Base-by-base conservation (phyloP, 2,329 filamentous ascomycete genomes). In the Thelonectria olida region DNA sequence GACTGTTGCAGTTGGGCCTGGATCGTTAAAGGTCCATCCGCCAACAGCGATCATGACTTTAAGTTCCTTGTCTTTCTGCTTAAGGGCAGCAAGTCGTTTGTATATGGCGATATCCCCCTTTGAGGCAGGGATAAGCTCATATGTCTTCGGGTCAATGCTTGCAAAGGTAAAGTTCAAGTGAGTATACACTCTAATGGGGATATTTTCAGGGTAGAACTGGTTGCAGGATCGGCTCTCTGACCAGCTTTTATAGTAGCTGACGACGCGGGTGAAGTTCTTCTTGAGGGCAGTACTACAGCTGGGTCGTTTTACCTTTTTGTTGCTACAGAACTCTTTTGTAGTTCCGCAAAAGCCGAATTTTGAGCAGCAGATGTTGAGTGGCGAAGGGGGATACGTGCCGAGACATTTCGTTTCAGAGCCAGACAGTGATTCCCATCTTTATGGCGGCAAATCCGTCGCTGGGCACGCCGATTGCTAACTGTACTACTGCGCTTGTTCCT, bases 361-460 rank as follows among this genome's bases (percentile, higher is more conserved):
- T 19, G 62, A 69, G 44, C 77, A 79, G 66, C 78, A 80, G 0
- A 78, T 76, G 13, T 78, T 76, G 0, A 78, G 65, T 1, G 76
- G 76, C n/a, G n/a, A n/a, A n/a, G n/a, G n/a, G n/a, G n/a, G n/a
- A n/a, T n/a, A n/a, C n/a, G n/a, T n/a, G n/a, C n/a, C n/a, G n/a
- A n/a, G n/a, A n/a, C n/a, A n/a, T n/a, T n/a, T n/a, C n/a, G n/a
- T n/a, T n/a, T n/a, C n/a, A n/a, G n/a, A n/a, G n/a, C n/a, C n/a
- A n/a, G n/a, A n/a, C n/a, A n/a, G n/a, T n/a, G n/a, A n/a, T n/a
- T n/a, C n/a, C n/a, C n/a, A n/a, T n/a, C n/a, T n/a, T n/a, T n/a
- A n/a, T n/a, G n/a, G n/a, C n/a, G n/a, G n/a, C n/a, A n/a, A n/a
- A n/a, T n/a, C n/a, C n/a, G n/a, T n/a, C n/a, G n/a, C n/a, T n/a